Conservation (phyloP, 148 eudicot genomes). For the Silene latifolia region DNA sequence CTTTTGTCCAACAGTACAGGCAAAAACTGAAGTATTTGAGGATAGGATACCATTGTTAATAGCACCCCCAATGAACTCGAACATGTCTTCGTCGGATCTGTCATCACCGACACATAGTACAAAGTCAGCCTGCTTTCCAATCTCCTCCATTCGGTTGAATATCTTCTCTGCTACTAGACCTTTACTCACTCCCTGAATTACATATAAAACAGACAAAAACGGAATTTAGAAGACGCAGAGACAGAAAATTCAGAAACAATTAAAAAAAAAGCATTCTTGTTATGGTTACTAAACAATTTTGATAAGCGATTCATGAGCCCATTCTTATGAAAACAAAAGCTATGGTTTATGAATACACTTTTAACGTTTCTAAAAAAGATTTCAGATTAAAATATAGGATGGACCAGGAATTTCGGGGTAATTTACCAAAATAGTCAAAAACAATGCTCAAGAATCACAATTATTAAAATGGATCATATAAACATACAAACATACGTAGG, state of each 20-base stretch:
- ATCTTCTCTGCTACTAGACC: slow-evolving; percentile 32
- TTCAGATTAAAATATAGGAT: not conserved
- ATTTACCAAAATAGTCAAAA: not conserved
- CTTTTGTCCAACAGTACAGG: slow-evolving; percentile 35
- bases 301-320: not conserved
- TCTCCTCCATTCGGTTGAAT: slow-evolving; percentile 28
- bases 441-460: not conserved
- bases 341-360: no score
- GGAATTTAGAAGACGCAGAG: not conserved
- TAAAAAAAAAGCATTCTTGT: no score
- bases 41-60: slow-evolving; percentile 21
- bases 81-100: slow-evolving; percentile 35
- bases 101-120: slow-evolving; percentile 34
- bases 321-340: no score
- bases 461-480: not conserved
- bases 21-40: slow-evolving; percentile 28
- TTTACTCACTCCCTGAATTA: slow-evolving; percentile 32
- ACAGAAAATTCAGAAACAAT: not conserved
- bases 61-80: slow-evolving; percentile 30
- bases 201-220: not conserved
- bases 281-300: not conserved
- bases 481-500: not conserved
- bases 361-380: not conserved
- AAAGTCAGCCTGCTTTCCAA: slow-evolving; percentile 27
- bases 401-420: not conserved